Conservation (phyloP, 2,329 filamentous ascomycete genomes). For the Aspergillus fumigatus region DNA sequence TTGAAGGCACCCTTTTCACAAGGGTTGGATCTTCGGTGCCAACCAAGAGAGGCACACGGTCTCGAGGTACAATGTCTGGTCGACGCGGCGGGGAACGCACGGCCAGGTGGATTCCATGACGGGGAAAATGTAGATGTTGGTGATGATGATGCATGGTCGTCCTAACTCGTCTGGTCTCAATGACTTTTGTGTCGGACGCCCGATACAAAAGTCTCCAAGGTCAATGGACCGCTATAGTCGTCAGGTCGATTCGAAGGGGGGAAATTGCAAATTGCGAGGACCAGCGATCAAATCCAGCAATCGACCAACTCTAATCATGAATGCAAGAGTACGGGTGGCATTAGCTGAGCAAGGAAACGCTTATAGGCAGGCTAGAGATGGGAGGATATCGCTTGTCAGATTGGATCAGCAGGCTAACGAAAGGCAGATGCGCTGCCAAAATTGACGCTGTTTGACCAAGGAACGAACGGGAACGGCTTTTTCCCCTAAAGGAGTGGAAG, state of each 20-base stretch:
- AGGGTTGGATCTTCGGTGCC: conserved; percentile 20
- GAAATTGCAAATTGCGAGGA: background rate
- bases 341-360: background rate
- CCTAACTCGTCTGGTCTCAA: conserved; percentile 2
- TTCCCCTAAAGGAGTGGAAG: conserved; percentile 24
- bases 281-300: background rate
- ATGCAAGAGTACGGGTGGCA: background rate
- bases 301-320: background rate
- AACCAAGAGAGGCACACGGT: conserved; percentile 21
- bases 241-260: background rate
- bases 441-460: conserved; percentile 12
- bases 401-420: background rate
- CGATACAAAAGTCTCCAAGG: background rate
- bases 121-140: conserved; percentile 20
- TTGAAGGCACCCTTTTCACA: conserved; percentile 23
- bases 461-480: conserved; percentile 23
- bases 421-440: background rate
- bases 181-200: background rate
- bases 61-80: conserved; percentile 23
- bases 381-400: background rate
- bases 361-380: background rate
- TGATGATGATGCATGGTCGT: conserved; percentile 21
- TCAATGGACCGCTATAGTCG: background rate
- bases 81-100: conserved; percentile 16
- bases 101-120: conserved; percentile 23